Conservation (phyloP, 805 yeast genomes). For the Candida golubevii region DNA sequence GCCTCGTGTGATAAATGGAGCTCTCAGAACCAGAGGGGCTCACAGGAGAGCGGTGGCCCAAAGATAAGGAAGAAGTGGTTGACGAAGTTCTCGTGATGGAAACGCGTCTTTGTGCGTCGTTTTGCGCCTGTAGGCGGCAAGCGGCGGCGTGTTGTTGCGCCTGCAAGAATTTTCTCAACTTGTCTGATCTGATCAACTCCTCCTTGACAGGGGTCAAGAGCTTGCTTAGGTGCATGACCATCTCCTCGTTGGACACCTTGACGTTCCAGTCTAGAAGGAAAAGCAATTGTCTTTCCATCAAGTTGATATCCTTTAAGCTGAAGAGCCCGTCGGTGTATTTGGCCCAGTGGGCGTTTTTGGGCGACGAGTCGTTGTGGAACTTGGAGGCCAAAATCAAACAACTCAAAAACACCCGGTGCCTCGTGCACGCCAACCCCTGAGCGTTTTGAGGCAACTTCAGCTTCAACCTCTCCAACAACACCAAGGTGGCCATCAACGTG, state of each 20-base stretch:
- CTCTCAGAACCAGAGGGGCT: slow-evolving; percentile 5
- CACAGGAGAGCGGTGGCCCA: slow-evolving; percentile 10
- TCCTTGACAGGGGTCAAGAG: slow-evolving; percentile 52
- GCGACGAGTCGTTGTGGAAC: slow-evolving; percentile 73
- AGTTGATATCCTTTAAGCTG: slow-evolving; percentile 61
- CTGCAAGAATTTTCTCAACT: slow-evolving; percentile 29
- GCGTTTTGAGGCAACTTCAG: slow-evolving; percentile 64
- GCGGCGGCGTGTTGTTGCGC: slow-evolving; percentile 22
- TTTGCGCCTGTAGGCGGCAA: slow-evolving; percentile 3
- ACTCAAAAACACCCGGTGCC: slow-evolving; percentile 73
- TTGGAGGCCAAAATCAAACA: slow-evolving; percentile 71
- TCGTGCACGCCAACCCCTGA: slow-evolving; percentile 72
- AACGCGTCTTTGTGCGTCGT: neutral
- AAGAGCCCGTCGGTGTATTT: slow-evolving; percentile 73
- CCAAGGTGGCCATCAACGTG: slow-evolving; percentile 67
- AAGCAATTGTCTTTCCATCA: slow-evolving; percentile 76
- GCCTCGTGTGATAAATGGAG: slow-evolving; percentile 18
- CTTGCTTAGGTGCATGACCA: slow-evolving; percentile 36
- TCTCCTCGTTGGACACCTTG: slow-evolving; percentile 42
- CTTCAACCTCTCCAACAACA: slow-evolving; percentile 60
- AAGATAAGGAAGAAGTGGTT: slow-evolving; percentile 14
- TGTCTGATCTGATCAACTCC: slow-evolving; percentile 30
- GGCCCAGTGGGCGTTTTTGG: slow-evolving; percentile 78
- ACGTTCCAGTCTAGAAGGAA: slow-evolving; percentile 70
- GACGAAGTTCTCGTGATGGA: slow-evolving; percentile 16